These are phyloP conservation scores for Sclerotinia borealis DNA, from an alignment of 2,329 filamentous ascomycete genomes.

Conservation along the genomic window DNA sequence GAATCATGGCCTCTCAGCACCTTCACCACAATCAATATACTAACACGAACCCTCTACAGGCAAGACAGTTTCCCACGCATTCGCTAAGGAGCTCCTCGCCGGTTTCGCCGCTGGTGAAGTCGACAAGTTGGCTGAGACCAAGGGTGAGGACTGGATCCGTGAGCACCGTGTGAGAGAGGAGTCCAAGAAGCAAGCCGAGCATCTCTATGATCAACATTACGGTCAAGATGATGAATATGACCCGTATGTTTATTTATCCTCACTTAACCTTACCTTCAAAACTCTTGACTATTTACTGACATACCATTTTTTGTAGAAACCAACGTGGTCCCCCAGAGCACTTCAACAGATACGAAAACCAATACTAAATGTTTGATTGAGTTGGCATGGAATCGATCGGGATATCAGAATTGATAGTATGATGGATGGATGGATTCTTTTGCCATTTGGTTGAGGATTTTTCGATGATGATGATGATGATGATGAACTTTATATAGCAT, in stretches of 20 bases:
- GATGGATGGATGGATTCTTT: neutral
- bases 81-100: constrained; percentile 72
- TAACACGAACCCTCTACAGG: constrained; percentile 38
- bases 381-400: neutral
- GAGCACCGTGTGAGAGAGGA: constrained; percentile 43
- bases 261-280: neutral
- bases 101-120: constrained; percentile 69
- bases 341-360: constrained; percentile 19
- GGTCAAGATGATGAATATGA: constrained; percentile 48
- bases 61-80: constrained; percentile 63
- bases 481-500: neutral
- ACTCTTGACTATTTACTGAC: neutral
- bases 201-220: constrained; percentile 60
- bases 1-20: neutral
- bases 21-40: neutral
- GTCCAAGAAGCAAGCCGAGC: constrained; percentile 52
- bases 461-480: neutral
- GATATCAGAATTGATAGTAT: neutral
- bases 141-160: constrained; percentile 51
- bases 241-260: constrained; percentile 39
- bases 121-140: constrained; percentile 68
- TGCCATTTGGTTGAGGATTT: neutral
- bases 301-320: constrained; percentile 17
- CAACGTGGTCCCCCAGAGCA: constrained; percentile 32
- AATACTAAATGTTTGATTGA: neutral